Evolutionary conservation across 1,284 basidiomycete genomes (phyloP), one percentile per base, ranked within the genome.

Genomic region (Microbotryum lychnidis-dioicae): DNA sequence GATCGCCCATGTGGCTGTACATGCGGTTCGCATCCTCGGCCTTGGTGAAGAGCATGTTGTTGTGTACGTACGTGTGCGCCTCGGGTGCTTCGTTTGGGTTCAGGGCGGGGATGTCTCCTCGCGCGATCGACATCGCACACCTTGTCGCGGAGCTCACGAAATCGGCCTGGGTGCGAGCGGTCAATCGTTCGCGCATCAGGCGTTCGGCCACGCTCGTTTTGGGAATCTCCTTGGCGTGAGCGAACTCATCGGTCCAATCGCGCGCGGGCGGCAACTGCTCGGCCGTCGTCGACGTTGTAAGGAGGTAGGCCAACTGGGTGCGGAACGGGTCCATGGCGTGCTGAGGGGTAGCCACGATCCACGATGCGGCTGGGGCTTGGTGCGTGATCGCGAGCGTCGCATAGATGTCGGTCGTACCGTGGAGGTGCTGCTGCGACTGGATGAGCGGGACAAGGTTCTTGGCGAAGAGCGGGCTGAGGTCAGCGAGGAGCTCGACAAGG

Each of bases 191-290:
- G 46, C 81, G 74, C 66, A 81, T 72, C 31, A 81, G 77, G 18
- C 80, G 74, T 69, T 82, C 81, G 58, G 78, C 76, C 60, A 80
- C 77, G 20, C 73, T 77, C 31, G 73, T 70, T 60, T 75, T 74
- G 14, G 81, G 80, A 46, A 82, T 72, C 72, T 82, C 81, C 56
- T 78, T 75, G 65, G 79, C 77, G 46, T 79, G 78, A 65, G 80
- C 79, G 46, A 82, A 77, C 74, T 83, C 81, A 68, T 82, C 81
- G 72, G 82, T 82, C 81, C 81, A 83, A 71, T 83, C 81, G 58
- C 81, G 75, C 6, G 80, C 78, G 23, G 75, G 76, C 58, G 81
- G 81, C 31, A 82, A 74, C 20, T 75, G 77, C 56, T 82, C 80
- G 29, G 77, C 74, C 3, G 75, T 54, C 45, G 69, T 59, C 49